phyloP scores from a whole-genome alignment of 2,329 filamentous ascomycete species.

The Neospermospora avenae region DNA sequence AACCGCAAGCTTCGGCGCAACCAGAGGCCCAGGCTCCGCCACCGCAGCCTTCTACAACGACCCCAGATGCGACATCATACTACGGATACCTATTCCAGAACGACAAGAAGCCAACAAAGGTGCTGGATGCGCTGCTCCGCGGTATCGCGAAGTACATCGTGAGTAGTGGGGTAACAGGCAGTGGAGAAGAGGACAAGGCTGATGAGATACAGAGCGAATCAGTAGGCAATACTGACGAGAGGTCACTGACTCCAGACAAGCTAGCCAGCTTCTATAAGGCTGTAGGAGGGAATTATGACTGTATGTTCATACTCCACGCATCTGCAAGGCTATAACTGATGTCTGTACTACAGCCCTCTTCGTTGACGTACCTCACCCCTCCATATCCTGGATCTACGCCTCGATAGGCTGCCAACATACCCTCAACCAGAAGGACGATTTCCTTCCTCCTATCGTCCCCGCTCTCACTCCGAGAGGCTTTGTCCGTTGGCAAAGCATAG shows the following conservation, averaged over 20 bases:
- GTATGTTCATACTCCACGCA: conserved; percentile 36
- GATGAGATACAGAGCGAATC: conserved; percentile 46
- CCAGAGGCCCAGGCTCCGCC: conserved; percentile 13
- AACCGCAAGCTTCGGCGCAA: not conserved
- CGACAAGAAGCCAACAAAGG: conserved; percentile 64
- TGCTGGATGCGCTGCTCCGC: conserved; percentile 65
- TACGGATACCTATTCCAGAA: conserved; percentile 68
- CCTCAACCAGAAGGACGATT: conserved; percentile 74
- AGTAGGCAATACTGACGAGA: conserved; percentile 54
- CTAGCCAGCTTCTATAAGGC: conserved; percentile 73
- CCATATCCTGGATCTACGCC: conserved; percentile 89
- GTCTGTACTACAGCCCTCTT: conserved; percentile 59
- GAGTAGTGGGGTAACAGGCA: conserved; percentile 37
- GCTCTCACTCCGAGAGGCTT: conserved; percentile 82
- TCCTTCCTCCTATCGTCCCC: conserved; percentile 72
- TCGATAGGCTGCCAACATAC: conserved; percentile 87
- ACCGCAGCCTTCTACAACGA: conserved; percentile 8
- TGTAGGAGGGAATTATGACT: conserved; percentile 73
- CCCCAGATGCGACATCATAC: conserved; percentile 30
- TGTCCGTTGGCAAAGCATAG: conserved; percentile 89
- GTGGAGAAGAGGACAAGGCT: conserved; percentile 4
- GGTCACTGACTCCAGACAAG: conserved; percentile 61
- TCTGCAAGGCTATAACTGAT: conserved; percentile 19
- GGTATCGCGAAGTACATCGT: conserved; percentile 71
- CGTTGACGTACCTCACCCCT: conserved; percentile 65